Base-by-base conservation (phyloP, 2,329 filamentous ascomycete species). In the Pseudopithomyces chartarum region DNA sequence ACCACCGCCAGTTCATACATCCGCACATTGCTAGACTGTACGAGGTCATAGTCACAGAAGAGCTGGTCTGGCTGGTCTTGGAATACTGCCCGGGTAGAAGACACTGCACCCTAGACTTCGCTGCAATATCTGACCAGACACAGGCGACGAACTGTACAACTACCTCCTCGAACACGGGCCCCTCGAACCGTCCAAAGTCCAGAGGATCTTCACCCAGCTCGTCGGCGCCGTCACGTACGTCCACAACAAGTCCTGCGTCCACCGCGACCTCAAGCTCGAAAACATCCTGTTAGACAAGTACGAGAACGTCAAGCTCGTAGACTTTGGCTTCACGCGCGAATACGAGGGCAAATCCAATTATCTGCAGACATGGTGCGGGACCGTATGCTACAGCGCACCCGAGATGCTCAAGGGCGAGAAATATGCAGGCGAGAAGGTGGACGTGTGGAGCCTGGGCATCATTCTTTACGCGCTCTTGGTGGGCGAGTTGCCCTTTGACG, bases 361-460 rank as follows among this genome's bases (percentile, higher is more conserved):
- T 70, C 80, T 99, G 54, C 94, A 98, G 76, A 99, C 95, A 1
- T 99, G 97, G 77, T 99, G 95, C 74, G 95, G 95, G 5, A 99
- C 95, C 0, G 89, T 99, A 60, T 98, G 94, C 79, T 99, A 99
- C 77, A 97, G 92, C 53, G 95, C 95, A 2, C 95, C 95, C 2
- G 95, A 99, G 77, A 99, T 99, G 95, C 83, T 99, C 39, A 97
- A 95, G 75, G 95, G 93, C 38, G 95, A 99, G 76, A 98, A 96
- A 76, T 99, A 99, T 73, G 95, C 93, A 0, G 94, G 92, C 23
- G 92, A 97, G 79, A 98, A 97, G 79, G 94, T 99, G 47, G 95
- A 99, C 70, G 92, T 99, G 4, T 99, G 91, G 91, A 95, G 91
- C 69, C 74, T 96, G 63, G 91, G 91, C 12, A 89, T 96, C 54